Conservation (phyloP, 1,284 basidiomycete genomes). For the Ustilago shanxiensis region DNA sequence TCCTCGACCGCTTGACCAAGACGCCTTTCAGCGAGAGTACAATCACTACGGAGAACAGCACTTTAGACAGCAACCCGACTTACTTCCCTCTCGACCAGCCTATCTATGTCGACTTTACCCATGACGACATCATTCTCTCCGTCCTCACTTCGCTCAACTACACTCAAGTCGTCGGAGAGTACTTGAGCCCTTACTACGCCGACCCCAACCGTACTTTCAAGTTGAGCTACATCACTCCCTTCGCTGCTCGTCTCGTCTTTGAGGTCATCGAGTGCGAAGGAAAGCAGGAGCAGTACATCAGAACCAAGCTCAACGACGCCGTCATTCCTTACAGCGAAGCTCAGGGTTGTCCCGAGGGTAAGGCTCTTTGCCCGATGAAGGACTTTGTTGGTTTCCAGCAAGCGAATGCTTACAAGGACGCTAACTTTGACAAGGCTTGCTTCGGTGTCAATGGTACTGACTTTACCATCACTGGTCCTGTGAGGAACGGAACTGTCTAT, state of each 20-base stretch:
- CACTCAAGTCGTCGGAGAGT: slow-evolving; percentile 57
- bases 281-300: slow-evolving; percentile 76
- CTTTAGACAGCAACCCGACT: slow-evolving; percentile 45
- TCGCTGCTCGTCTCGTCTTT: slow-evolving; percentile 55
- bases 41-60: slow-evolving; percentile 64
- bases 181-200: slow-evolving; percentile 43
- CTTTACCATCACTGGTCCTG: slow-evolving; percentile 54
- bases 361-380: slow-evolving; percentile 84
- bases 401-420: slow-evolving; percentile 49
- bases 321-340: slow-evolving; percentile 85
- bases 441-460: slow-evolving; percentile 61
- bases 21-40: slow-evolving; percentile 29
- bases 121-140: slow-evolving; percentile 61
- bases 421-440: slow-evolving; percentile 63
- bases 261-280: slow-evolving; percentile 56
- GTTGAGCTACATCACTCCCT: slow-evolving; percentile 56
- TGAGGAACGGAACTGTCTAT: slow-evolving; percentile 52
- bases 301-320: slow-evolving; percentile 87
- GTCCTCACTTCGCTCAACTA: slow-evolving; percentile 65
- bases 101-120: slow-evolving; percentile 65
- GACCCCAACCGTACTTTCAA: slow-evolving; percentile 54
- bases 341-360: slow-evolving; percentile 75
- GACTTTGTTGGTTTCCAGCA: slow-evolving; percentile 76
- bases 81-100: slow-evolving; percentile 65
- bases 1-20: slow-evolving; percentile 61